Conservation (phyloP, 306 rosid genomes). For the Castanopsis chinensis region DNA sequence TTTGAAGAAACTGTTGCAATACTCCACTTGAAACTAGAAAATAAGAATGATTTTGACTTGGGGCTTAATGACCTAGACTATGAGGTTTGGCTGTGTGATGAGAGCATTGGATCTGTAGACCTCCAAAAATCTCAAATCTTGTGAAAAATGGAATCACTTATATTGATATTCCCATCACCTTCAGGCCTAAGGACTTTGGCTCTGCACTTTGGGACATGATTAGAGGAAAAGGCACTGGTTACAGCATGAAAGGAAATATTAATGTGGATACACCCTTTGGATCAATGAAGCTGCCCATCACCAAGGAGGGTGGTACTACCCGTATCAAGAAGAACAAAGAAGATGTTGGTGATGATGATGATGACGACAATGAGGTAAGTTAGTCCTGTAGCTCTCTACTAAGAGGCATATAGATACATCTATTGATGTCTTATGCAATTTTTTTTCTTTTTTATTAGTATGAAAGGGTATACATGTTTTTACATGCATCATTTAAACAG, state of each 20-base stretch:
- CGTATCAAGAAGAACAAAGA: slow-evolving; percentile 75
- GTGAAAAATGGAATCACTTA: slow-evolving; percentile 53
- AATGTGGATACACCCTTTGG: slow-evolving; percentile 94
- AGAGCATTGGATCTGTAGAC: slow-evolving; percentile 70
- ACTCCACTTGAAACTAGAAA: slow-evolving; percentile 87
- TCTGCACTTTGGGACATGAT: slow-evolving; percentile 98
- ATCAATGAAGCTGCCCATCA: slow-evolving; percentile 82
- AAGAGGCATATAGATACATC: neutral
- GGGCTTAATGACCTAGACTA: slow-evolving; percentile 72
- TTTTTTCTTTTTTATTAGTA: neutral
- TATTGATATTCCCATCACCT: slow-evolving; percentile 75
- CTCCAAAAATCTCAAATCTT: slow-evolving; percentile 63
- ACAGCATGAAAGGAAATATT: slow-evolving; percentile 71
- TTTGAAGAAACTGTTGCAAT: slow-evolving; percentile 83
- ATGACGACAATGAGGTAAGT: slow-evolving; percentile 64
- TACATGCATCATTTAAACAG: neutral
- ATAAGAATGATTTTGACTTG: slow-evolving; percentile 89
- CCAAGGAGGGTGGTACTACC: slow-evolving; percentile 93
- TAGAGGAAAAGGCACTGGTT: slow-evolving; percentile 90
- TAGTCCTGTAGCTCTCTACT: neutral
- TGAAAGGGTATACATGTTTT: neutral
- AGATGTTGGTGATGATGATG: slow-evolving; percentile 57
- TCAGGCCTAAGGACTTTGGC: slow-evolving; percentile 91
- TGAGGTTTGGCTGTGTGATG: slow-evolving; percentile 83
- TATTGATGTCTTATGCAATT: neutral